phyloP scores from a whole-genome alignment of 1,139 yeast genomes.

The Lodderomyces pseudojiufengensis region DNA sequence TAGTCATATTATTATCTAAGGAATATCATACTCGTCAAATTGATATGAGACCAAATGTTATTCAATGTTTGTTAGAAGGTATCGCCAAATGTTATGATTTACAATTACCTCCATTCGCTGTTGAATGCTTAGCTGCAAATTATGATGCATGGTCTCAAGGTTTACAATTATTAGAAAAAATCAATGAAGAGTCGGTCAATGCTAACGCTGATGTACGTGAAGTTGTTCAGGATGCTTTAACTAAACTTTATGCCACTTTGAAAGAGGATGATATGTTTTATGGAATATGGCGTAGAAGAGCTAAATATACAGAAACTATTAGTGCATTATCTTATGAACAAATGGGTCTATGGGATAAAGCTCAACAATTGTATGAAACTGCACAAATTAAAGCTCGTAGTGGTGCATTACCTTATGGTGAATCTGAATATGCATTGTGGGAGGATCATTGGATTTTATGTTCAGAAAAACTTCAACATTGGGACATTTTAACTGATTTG shows the following conservation, averaged over 20 bases:
- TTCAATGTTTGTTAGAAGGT: constrained; percentile 81
- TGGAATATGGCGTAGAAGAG: constrained; percentile 95
- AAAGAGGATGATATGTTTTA: constrained; percentile 97
- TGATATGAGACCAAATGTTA: constrained; percentile 82
- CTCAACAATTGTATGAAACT: constrained; percentile 90
- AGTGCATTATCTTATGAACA: constrained; percentile 94
- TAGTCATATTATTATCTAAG: constrained; percentile 77
- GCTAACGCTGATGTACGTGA: constrained; percentile 77
- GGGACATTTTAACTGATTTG: constrained; percentile 95
- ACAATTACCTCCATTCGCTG: constrained; percentile 91
- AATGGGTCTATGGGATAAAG: constrained; percentile 91
- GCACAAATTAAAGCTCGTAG: constrained; percentile 97
- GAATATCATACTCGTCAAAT: constrained; percentile 91
- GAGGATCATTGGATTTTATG: constrained; percentile 98
- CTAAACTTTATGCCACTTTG: constrained; percentile 81
- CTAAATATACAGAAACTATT: constrained; percentile 89
- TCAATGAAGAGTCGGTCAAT: constrained; percentile 61
- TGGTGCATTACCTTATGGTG: constrained; percentile 93
- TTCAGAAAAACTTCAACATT: constrained; percentile 95
- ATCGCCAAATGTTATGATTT: constrained; percentile 67
- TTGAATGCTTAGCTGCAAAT: constrained; percentile 82
- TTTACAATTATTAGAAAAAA: constrained; percentile 72
- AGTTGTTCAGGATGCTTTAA: constrained; percentile 84
- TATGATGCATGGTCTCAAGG: constrained; percentile 93
- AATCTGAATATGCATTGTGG: constrained; percentile 94